Base-by-base conservation (phyloP, 2,329 filamentous ascomycete genomes). In the Didymella keratinophila region DNA sequence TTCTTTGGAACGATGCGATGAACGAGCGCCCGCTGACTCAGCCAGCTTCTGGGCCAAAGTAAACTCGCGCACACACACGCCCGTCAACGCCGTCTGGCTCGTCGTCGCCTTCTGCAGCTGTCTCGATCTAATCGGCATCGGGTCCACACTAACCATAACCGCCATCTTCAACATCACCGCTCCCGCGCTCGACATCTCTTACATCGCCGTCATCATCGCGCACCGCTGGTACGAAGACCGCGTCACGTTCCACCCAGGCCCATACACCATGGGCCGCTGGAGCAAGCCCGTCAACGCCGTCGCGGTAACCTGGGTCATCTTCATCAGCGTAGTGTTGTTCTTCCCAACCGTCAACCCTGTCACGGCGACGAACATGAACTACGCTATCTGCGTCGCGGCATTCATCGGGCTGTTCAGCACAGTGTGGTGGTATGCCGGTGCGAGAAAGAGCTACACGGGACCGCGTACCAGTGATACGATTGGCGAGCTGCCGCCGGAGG, bases 31-130 rank as follows among this genome's bases (percentile, higher is more conserved):
- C 23, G 37, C 72, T 73, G 54, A 73, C 64, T 50, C 48, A 50
- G 52, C 44, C 49, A 84, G 82, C 10, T 80, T 82, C 66, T 83
- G 84, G 74, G 79, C 81, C 42, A 81, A 79, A 61, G 78, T 87
- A 51, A 86, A 86, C 64, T 60, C 67, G 9, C 66, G 75, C 47
- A 88, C 86, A 0, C 78, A 83, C 14, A 89, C 86, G 0, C 86
- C 86, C 0, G 78, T 89, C 53, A 84, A 88, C 59, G 82, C 85
- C 2, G 86, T 89, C 53, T 88, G 86, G 86, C 82, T 88, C 47
- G 84, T 88, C 43, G 86, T 88, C 2, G 66, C 81, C 60, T 86
- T 86, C 71, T 86, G 84, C 71, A 76, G 70, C 64, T 78, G 75
- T 49, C 76, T 85, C 23, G 81, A 83, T 62, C 74, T 83, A 41